These are phyloP conservation scores for Solanum commersonii DNA, from an alignment of 257 asterid genomes.

Conservation along the genomic window DNA sequence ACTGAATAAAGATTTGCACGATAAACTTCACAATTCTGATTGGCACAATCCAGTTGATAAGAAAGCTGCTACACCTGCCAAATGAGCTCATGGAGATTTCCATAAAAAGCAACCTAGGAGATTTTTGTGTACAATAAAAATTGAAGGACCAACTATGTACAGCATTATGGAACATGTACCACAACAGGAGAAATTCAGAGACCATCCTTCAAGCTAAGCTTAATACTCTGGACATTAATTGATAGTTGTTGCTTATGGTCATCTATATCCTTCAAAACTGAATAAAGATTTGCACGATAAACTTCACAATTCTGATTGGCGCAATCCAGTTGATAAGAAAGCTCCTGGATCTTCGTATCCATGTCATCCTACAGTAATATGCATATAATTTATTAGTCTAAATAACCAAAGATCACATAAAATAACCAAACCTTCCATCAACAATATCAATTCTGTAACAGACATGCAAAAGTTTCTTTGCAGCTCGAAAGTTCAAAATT, in stretches of 20 bases:
- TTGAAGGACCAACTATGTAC: background rate
- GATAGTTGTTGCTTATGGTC: constrained; percentile 78
- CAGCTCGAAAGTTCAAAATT: background rate
- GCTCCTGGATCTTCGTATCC: constrained; percentile 66
- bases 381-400: background rate
- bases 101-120: background rate
- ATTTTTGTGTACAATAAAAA: background rate
- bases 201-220: constrained; percentile 67
- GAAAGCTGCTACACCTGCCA: background rate
- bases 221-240: constrained; percentile 60
- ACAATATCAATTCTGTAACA: background rate
- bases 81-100: background rate
- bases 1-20: constrained; percentile 66
- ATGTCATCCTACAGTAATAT: constrained; percentile 54
- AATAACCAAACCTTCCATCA: background rate
- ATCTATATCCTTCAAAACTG: constrained; percentile 83
- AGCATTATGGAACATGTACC: background rate
- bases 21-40: constrained; percentile 70
- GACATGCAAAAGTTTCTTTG: background rate
- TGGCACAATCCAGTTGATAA: constrained; percentile 66
- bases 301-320: constrained; percentile 74
- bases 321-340: constrained; percentile 47
- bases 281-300: constrained; percentile 62
- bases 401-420: background rate
- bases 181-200: constrained; percentile 18